These are phyloP conservation scores for Typha latifolia DNA, from an alignment of 176 grass and related monocot species.

Conservation along the genomic window DNA sequence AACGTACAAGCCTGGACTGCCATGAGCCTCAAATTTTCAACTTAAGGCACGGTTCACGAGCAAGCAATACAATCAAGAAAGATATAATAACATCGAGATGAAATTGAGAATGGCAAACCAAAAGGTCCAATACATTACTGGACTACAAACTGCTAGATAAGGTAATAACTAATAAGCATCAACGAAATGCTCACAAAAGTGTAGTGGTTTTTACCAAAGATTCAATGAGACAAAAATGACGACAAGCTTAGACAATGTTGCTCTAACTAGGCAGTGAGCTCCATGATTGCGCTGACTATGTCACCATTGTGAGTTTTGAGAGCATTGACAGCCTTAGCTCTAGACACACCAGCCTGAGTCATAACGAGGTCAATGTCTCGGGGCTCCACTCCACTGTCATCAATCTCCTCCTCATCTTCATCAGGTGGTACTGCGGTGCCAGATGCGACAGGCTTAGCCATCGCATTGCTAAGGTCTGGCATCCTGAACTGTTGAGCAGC, in stretches of 20 bases:
- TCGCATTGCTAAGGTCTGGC: conserved; percentile 79
- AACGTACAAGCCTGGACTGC: neutral
- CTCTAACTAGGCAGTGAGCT: conserved; percentile 53
- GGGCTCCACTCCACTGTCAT: conserved; percentile 64
- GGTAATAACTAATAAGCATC: neutral
- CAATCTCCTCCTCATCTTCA: conserved; percentile 75
- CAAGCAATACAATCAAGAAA: too few species aligned
- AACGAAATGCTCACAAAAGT: neutral
- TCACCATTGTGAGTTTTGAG: conserved; percentile 84
- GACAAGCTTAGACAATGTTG: too few species aligned
- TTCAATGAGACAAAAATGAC: too few species aligned
- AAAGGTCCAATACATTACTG: too few species aligned
- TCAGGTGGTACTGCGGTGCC: conserved; percentile 17
- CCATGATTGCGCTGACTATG: conserved; percentile 85
- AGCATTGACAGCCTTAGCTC: conserved; percentile 72
- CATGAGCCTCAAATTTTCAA: neutral
- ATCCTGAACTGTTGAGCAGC: conserved; percentile 87
- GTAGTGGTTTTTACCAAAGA: too few species aligned
- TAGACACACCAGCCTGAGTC: conserved; percentile 72
- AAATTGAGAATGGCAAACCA: too few species aligned
- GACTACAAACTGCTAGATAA: too few species aligned
- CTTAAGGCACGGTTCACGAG: too few species aligned
- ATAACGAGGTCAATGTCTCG: conserved; percentile 95
- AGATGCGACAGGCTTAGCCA: conserved; percentile 48
- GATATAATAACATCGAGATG: too few species aligned